Conservation (phyloP, 805 yeast species). For the Candida piceae region DNA sequence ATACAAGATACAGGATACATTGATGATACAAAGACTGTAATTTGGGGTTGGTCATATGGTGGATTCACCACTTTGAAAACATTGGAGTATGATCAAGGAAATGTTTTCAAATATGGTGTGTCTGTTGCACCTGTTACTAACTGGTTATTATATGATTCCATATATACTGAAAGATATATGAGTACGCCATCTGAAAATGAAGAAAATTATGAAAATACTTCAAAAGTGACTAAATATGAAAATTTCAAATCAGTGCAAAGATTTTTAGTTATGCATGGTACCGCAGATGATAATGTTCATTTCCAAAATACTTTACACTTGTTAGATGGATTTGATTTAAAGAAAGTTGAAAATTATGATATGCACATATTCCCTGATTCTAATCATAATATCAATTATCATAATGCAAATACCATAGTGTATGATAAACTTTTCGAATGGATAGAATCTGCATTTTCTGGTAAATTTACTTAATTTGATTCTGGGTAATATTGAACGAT, state of each 20-base stretch:
- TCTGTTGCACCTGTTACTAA: constrained; percentile 84
- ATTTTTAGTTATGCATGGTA: constrained; percentile 73
- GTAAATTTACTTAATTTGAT: too few species aligned
- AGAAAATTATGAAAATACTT: constrained; percentile 40
- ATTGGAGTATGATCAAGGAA: constrained; percentile 58
- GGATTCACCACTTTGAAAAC: constrained; percentile 75
- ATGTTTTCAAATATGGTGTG: constrained; percentile 66
- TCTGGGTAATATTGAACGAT: too few species aligned
- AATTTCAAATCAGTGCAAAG: constrained; percentile 45
- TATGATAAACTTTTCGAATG: constrained; percentile 67
- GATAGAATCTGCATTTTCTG: constrained; percentile 34
- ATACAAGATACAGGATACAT: constrained; percentile 42
- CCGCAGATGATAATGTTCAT: constrained; percentile 83
- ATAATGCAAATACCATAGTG: constrained; percentile 73
- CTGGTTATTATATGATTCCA: constrained; percentile 71
- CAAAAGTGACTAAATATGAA: constrained; percentile 37
- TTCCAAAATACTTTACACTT: constrained; percentile 62
- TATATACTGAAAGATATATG: constrained; percentile 79
- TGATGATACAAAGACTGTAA: constrained; percentile 51
- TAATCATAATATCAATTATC: constrained; percentile 74
- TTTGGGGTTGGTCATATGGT: constrained; percentile 91
- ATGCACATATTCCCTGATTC: constrained; percentile 90
- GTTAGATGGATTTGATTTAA: constrained; percentile 51
- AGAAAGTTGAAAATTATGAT: constrained; percentile 67
- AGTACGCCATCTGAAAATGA: constrained; percentile 45